Percentiles rank a stretch among this genome's conserved stretches.
phyloP scores from a whole-genome alignment of 1,139 yeast genomes.

The Blastobotrys persicus region DNA sequence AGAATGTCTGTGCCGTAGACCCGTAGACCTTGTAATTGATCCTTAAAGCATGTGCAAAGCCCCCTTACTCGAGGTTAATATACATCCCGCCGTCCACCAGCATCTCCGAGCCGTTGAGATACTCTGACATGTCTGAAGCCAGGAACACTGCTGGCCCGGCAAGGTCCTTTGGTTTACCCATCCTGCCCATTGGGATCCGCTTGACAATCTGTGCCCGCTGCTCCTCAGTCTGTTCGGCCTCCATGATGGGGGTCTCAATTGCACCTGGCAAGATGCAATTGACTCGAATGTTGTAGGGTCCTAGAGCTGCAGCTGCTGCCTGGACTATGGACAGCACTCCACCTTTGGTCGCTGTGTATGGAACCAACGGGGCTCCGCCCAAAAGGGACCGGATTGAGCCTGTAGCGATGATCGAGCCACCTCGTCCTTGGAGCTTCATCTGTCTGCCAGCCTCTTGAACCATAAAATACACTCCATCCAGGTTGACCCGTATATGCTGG shows the following conservation, averaged over 20 bases:
- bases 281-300: constrained; percentile 33
- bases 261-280: constrained; percentile 49
- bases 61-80: constrained; percentile 43
- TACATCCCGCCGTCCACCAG: constrained; percentile 50
- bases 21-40: neutral
- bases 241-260: constrained; percentile 43
- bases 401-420: constrained; percentile 47
- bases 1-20: neutral
- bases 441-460: constrained; percentile 48
- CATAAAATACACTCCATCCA: constrained; percentile 46
- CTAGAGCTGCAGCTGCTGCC: constrained; percentile 46
- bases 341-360: constrained; percentile 50
- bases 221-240: constrained; percentile 43
- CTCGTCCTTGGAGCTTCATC: constrained; percentile 45
- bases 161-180: constrained; percentile 46
- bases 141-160: constrained; percentile 49
- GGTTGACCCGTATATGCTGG: constrained; percentile 43
- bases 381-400: constrained; percentile 39
- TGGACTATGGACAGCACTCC: constrained; percentile 48
- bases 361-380: constrained; percentile 38
- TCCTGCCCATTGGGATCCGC: constrained; percentile 47
- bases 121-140: constrained; percentile 45
- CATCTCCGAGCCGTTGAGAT: constrained; percentile 46
- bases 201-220: constrained; percentile 35
- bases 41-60: no score